These are phyloP conservation scores for Zalaria obscura DNA, from an alignment of 2,329 filamentous ascomycete genomes.

Conservation along the genomic window DNA sequence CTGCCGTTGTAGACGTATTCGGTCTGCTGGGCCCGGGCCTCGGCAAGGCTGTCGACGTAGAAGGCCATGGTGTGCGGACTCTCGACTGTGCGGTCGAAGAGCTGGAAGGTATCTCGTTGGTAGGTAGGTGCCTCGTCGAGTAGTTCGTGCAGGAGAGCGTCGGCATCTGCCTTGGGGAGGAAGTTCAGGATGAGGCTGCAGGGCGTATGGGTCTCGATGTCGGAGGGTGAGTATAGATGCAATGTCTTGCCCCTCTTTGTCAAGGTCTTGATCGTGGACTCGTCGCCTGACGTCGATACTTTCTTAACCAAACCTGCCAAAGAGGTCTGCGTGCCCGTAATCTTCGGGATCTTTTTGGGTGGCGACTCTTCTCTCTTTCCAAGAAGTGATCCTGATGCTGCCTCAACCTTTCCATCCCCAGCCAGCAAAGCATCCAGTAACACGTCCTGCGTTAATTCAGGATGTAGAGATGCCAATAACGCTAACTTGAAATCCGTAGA, in stretches of 20 bases:
- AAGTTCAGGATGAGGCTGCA: constrained; percentile 92
- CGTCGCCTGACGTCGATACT: neutral
- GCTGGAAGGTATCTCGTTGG: constrained; percentile 58
- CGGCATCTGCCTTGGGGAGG: constrained; percentile 55
- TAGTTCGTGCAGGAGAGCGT: constrained; percentile 60
- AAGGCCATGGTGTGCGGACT: constrained; percentile 76
- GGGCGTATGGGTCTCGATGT: constrained; percentile 71
- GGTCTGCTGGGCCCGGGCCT: constrained; percentile 54
- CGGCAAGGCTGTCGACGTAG: constrained; percentile 62
- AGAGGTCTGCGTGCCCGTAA: constrained; percentile 30
- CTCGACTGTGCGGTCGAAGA: constrained; percentile 77
- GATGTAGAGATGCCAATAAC: constrained; percentile 63
- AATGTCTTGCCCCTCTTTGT: constrained; percentile 71
- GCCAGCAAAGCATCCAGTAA: constrained; percentile 68
- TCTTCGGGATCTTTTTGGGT: constrained; percentile 8
- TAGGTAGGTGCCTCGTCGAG: constrained; percentile 60
- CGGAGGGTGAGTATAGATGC: constrained; percentile 67
- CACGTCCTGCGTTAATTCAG: constrained; percentile 45
- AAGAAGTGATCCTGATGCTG: constrained; percentile 44
- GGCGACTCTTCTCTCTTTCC: neutral
- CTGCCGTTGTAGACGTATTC: constrained; percentile 81
- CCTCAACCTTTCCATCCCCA: constrained; percentile 61
- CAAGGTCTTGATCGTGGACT: constrained; percentile 23
- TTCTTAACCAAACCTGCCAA: constrained; percentile 8
- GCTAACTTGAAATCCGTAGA: constrained; percentile 85